A percentile compares a stretch with the other conserved stretches of the same genome.
These are phyloP conservation scores for Teratosphaeriaceae sp. DNA, from an alignment of 2,329 filamentous ascomycete species.

Conservation along the genomic window DNA sequence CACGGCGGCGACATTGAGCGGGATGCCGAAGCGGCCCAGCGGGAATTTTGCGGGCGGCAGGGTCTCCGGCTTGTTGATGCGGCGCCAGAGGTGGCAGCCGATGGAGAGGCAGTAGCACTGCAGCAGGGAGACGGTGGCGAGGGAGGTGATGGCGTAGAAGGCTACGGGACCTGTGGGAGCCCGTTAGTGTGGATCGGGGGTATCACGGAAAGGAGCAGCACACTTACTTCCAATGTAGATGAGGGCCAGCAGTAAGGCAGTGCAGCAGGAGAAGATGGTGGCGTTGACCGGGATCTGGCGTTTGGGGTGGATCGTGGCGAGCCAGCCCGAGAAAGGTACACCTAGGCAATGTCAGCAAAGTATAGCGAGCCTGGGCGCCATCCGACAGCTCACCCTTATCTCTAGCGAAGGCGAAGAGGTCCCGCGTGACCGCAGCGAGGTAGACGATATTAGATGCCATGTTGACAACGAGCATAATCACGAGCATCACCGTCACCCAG, in stretches of 20 bases:
- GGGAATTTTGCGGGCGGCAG: slow-evolving; percentile 14
- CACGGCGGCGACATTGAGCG: slow-evolving; percentile 16
- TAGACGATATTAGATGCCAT: slow-evolving; percentile 11
- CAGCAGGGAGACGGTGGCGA: slow-evolving; percentile 18
- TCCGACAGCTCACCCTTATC: slow-evolving; percentile 18
- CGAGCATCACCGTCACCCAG: slow-evolving; percentile 12
- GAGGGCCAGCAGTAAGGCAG: slow-evolving; percentile 33
- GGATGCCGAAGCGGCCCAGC: slow-evolving; percentile 14
- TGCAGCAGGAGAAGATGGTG: slow-evolving; percentile 43
- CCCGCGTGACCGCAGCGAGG: slow-evolving; percentile 13
- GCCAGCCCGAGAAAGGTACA: slow-evolving; percentile 28
- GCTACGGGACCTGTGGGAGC: too few species aligned
- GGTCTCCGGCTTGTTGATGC: slow-evolving; percentile 14
- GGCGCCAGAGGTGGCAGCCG: slow-evolving; percentile 20
- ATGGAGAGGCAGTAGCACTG: slow-evolving; percentile 18
- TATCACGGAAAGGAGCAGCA: too few species aligned
- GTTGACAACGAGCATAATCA: slow-evolving; percentile 9
- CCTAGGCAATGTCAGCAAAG: slow-evolving; percentile 11
- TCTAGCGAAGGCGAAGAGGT: slow-evolving; percentile 28
- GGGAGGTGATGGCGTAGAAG: slow-evolving; percentile 37
- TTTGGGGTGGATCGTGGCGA: slow-evolving; percentile 19
- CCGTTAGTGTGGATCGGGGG: too few species aligned
- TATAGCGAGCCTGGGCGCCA: too few species aligned
- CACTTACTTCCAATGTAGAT: slow-evolving; percentile 34
- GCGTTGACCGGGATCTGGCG: slow-evolving; percentile 15